Evolutionary conservation across 2,329 filamentous ascomycete species (phyloP).

Genomic region (Epichloe amarillans): DNA sequence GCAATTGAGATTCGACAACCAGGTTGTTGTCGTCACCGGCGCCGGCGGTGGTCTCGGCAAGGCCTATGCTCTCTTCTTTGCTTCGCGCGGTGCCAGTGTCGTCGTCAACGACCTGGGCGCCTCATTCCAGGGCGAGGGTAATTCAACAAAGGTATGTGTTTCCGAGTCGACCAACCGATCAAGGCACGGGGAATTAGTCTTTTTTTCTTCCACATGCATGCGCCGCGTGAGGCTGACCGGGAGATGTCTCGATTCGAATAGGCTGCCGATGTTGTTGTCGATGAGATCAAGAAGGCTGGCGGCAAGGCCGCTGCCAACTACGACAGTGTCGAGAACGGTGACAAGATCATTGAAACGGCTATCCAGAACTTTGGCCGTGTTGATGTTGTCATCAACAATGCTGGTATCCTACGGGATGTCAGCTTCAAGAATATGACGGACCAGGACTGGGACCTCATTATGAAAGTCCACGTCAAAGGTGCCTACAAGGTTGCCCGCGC

Average conservation of each 20-base stretch:
- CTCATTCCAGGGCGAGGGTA: constrained; percentile 86
- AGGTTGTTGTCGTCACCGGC: constrained; percentile 72
- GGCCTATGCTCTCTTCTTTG: constrained; percentile 83
- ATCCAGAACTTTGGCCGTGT: constrained; percentile 73
- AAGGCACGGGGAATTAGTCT: not conserved
- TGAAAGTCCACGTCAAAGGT: constrained; percentile 82
- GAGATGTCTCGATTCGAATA: constrained; percentile 19
- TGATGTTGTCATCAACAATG: constrained; percentile 95
- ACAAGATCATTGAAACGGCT: constrained; percentile 84
- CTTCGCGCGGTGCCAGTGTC: constrained; percentile 78
- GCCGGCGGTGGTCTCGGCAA: constrained; percentile 69
- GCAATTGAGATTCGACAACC: constrained; percentile 69
- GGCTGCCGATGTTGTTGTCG: constrained; percentile 72
- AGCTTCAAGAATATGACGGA: constrained; percentile 99
- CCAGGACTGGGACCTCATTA: constrained; percentile 89
- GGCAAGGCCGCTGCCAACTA: constrained; percentile 98
- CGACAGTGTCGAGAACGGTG: constrained; percentile 84
- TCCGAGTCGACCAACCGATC: not conserved
- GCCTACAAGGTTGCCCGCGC: constrained; percentile 92
- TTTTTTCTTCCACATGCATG: not conserved
- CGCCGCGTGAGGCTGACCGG: not conserved
- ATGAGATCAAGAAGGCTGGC: constrained; percentile 73
- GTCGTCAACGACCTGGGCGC: constrained; percentile 94
- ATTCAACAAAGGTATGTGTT: constrained; percentile 58
- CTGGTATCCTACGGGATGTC: constrained; percentile 85